phyloP scores from a whole-genome alignment of 192 early-diverging fungal genomes.

The Paraglomus brasilianum region DNA sequence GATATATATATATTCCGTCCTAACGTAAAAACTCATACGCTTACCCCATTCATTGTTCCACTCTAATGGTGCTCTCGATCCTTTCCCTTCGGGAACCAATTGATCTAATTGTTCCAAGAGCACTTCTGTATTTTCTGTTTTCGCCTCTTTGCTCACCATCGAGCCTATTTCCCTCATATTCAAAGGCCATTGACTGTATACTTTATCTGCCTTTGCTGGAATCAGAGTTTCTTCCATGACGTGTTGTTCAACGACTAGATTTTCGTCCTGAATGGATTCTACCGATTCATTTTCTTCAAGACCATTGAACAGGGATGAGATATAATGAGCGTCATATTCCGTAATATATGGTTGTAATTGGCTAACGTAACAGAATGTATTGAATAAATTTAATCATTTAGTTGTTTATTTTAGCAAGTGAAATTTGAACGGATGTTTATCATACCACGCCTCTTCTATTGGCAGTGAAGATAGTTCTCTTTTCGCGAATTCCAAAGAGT shows the following conservation, averaged over 20 bases:
- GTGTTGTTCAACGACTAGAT: neutral
- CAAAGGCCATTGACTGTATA: neutral
- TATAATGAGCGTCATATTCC: neutral
- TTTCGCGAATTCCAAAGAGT: too few species aligned
- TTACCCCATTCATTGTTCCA: slow-evolving; percentile 26
- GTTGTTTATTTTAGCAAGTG: neutral
- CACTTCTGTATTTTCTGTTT: too few species aligned
- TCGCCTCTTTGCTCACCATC: neutral
- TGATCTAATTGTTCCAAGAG: neutral
- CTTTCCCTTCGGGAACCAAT: slow-evolving; percentile 16
- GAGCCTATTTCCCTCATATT: neutral
- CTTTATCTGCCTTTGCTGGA: neutral
- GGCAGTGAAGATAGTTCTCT: too few species aligned
- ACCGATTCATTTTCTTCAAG: neutral
- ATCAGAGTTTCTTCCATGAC: slow-evolving; percentile 14
- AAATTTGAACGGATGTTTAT: neutral
- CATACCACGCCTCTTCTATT: too few species aligned
- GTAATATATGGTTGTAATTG: neutral
- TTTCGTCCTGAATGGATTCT: neutral
- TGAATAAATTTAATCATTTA: neutral
- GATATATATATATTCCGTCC: too few species aligned
- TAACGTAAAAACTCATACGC: neutral
- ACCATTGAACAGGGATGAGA: neutral
- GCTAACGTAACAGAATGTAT: neutral
- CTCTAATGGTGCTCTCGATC: slow-evolving; percentile 24